Conservation (phyloP, 2,329 filamentous ascomycete genomes). For the Aureobasidium leucospermi region DNA sequence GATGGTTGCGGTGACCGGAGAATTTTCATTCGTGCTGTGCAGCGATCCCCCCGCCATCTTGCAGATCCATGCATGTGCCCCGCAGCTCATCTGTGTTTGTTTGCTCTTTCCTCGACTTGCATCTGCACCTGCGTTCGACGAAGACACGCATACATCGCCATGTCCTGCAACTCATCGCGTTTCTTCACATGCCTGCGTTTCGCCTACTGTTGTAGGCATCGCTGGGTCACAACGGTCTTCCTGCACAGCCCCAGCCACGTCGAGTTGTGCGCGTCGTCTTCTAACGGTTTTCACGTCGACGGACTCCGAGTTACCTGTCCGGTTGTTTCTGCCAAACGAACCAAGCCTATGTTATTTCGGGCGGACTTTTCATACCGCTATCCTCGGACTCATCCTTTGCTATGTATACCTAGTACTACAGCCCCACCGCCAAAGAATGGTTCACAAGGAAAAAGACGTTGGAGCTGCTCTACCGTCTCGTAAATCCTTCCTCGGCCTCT, state of each 20-base stretch:
- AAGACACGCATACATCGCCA: neutral
- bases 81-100: neutral
- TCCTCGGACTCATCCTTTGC: neutral
- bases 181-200: neutral
- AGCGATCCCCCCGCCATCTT: neutral
- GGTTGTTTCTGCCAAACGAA: neutral
- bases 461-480: neutral
- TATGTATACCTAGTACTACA: neutral
- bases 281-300: neutral
- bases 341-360: neutral
- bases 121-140: neutral
- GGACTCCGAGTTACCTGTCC: neutral
- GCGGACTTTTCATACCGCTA: neutral
- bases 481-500: neutral
- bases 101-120: neutral
- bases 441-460: neutral
- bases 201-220: neutral
- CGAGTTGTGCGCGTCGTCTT: slow-evolving; percentile 4
- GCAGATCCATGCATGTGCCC: neutral
- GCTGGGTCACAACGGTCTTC: neutral
- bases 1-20: neutral
- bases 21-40: neutral
- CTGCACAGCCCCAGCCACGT: slow-evolving; percentile 3
- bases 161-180: neutral
- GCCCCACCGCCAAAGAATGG: neutral